phyloP scores from a whole-genome alignment of 2,329 filamentous ascomycete species.

The Sclerotiophoma versabilis region DNA sequence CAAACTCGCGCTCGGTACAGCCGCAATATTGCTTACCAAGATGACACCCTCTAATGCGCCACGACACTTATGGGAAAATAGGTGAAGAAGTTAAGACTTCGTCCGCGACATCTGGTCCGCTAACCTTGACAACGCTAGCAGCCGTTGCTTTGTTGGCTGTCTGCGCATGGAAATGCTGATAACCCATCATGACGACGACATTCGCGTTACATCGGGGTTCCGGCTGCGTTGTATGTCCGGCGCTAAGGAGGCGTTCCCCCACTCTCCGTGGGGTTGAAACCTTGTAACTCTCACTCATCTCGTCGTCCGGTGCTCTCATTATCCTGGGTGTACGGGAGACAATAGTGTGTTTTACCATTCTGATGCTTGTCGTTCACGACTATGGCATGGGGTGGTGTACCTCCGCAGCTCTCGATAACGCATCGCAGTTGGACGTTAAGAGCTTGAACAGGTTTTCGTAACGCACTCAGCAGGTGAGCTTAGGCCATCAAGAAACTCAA shows the following conservation, averaged over 20 bases:
- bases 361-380: too few species aligned
- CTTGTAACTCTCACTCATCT: not conserved
- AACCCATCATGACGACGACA: constrained; percentile 14
- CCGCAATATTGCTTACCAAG: constrained; percentile 33
- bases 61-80: not conserved
- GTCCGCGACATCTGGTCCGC: constrained; percentile 30
- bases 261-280: not conserved
- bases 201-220: constrained; percentile 6
- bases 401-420: too few species aligned
- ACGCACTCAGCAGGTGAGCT: too few species aligned
- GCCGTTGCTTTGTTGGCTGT: constrained; percentile 1
- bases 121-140: constrained; percentile 6
- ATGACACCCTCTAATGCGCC: constrained; percentile 2
- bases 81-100: not conserved
- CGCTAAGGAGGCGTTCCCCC: constrained; percentile 2
- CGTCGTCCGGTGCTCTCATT: not conserved
- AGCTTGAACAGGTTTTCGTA: too few species aligned
- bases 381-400: too few species aligned
- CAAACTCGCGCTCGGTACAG: constrained; percentile 17
- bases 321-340: not conserved
- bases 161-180: constrained; percentile 4
- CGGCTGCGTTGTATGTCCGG: not conserved
- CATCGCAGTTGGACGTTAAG: too few species aligned
- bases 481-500: too few species aligned
- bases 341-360: too few species aligned